Evolutionary conservation across 306 rosid species (phyloP).

Genomic region (Lotus japonicus): DNA sequence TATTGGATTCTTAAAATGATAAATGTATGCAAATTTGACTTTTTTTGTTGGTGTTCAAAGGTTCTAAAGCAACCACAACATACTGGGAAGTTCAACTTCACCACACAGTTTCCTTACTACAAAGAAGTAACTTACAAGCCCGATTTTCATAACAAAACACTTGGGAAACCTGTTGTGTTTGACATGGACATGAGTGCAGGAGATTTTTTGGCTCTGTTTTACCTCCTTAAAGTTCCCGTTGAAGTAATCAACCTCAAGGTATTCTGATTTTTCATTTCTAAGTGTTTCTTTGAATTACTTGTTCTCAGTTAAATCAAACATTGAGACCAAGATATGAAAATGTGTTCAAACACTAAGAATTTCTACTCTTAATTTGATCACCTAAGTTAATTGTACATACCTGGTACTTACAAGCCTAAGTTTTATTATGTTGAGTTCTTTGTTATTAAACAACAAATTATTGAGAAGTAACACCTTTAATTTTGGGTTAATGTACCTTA

Average conservation of each 20-base stretch:
- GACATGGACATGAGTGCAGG: slow-evolving; percentile 99
- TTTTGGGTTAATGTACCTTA: not conserved
- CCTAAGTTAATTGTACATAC: not conserved
- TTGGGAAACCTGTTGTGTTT: slow-evolving; percentile 77
- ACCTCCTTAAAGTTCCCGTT: slow-evolving; percentile 76
- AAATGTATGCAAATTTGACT: not conserved
- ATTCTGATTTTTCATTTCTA: not conserved
- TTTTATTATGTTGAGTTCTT: not conserved
- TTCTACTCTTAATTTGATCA: not conserved
- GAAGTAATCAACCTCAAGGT: slow-evolving; percentile 82
- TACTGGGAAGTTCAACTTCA: slow-evolving; percentile 70
- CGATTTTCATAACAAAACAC: slow-evolving; percentile 32
- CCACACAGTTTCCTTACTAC: slow-evolving; percentile 67
- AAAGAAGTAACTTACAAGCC: slow-evolving; percentile 60
- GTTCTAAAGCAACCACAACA: slow-evolving; percentile 28
- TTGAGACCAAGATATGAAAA: not conserved
- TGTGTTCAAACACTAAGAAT: not conserved
- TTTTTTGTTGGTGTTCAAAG: slow-evolving; percentile 15
- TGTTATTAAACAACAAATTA: not conserved
- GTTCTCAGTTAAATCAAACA: not conserved
- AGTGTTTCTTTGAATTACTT: not conserved
- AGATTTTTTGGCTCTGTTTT: slow-evolving; percentile 76
- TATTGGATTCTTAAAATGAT: not conserved
- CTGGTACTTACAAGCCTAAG: not conserved
- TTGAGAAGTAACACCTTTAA: not conserved